Conservation (phyloP, 2,329 filamentous ascomycete species). For the Xylariaceae sp. region DNA sequence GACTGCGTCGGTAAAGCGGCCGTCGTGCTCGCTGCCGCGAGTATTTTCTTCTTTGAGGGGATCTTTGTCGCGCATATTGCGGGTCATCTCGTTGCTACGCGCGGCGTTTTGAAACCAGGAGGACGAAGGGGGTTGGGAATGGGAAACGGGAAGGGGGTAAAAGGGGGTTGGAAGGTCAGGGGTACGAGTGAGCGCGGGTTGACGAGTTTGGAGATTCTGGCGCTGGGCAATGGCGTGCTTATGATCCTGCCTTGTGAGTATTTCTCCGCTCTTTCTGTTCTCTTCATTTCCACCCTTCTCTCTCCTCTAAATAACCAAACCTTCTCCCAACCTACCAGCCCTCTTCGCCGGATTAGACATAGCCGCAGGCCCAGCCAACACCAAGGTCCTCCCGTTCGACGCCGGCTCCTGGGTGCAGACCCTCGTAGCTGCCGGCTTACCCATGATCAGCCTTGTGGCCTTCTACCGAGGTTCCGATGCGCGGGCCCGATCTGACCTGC, state of each 20-base stretch:
- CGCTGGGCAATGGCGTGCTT: constrained; percentile 53
- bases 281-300: background rate
- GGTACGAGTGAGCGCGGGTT: constrained; percentile 35
- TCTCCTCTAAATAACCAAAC: background rate
- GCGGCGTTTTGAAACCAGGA: constrained; percentile 41
- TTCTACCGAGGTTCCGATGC: constrained; percentile 23
- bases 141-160: too few species aligned
- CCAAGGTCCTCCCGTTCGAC: constrained; percentile 42
- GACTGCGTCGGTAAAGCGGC: constrained; percentile 38
- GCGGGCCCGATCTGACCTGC: constrained; percentile 2
- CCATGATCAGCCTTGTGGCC: constrained; percentile 49
- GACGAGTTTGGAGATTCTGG: constrained; percentile 50
- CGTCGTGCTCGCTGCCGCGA: constrained; percentile 37
- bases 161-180: too few species aligned
- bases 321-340: constrained; percentile 36
- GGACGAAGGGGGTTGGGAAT: too few species aligned
- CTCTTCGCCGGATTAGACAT: constrained; percentile 49
- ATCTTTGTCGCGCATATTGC: constrained; percentile 51
- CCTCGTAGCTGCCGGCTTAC: constrained; percentile 48
- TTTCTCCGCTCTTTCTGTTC: background rate
- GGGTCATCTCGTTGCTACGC: constrained; percentile 44
- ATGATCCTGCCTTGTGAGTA: constrained; percentile 53
- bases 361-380: constrained; percentile 42
- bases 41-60: constrained; percentile 51
- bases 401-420: constrained; percentile 47